Conservation (phyloP, 768 basidiomycete species). For the Glaciozyma antarctica region DNA sequence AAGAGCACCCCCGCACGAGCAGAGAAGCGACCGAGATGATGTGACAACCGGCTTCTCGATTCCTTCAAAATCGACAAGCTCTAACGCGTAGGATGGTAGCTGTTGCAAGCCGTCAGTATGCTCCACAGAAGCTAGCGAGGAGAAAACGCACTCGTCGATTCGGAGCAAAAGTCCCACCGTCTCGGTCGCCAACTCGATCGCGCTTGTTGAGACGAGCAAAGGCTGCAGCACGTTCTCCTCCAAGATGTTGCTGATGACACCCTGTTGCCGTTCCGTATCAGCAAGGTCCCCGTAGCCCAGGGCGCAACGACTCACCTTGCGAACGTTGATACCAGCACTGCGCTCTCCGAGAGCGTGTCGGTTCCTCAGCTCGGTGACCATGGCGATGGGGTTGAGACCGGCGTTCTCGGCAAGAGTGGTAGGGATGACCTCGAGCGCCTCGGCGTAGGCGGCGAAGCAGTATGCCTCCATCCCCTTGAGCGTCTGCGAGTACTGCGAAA, state of each 20-base stretch:
- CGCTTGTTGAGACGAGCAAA: slow-evolving; percentile 84
- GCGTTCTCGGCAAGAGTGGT: slow-evolving; percentile 97
- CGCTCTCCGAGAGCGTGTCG: slow-evolving; percentile 89
- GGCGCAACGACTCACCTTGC: slow-evolving; percentile 56
- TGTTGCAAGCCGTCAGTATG: too few species aligned
- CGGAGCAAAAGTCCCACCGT: slow-evolving; percentile 92
- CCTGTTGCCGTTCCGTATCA: slow-evolving; percentile 61
- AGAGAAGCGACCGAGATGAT: too few species aligned
- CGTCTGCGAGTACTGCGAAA: slow-evolving; percentile 83
- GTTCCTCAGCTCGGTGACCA: slow-evolving; percentile 95
- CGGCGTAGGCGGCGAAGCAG: slow-evolving; percentile 97
- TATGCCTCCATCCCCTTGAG: slow-evolving; percentile 98
- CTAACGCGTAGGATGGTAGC: too few species aligned
- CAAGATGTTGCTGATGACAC: slow-evolving; percentile 89
- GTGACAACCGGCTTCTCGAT: too few species aligned
- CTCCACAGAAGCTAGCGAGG: too few species aligned
- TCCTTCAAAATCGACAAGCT: too few species aligned
- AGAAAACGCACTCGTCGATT: slow-evolving; percentile 55
- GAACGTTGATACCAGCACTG: slow-evolving; percentile 94
- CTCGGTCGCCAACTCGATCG: slow-evolving; percentile 88
- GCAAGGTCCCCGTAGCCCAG: not conserved
- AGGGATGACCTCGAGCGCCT: slow-evolving; percentile 94
- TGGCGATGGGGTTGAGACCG: slow-evolving; percentile 92
- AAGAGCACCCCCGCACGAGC: too few species aligned
- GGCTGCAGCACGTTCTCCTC: slow-evolving; percentile 96